Conservation (phyloP, 2,329 filamentous ascomycete species). For the Fusarium nisikadoi region DNA sequence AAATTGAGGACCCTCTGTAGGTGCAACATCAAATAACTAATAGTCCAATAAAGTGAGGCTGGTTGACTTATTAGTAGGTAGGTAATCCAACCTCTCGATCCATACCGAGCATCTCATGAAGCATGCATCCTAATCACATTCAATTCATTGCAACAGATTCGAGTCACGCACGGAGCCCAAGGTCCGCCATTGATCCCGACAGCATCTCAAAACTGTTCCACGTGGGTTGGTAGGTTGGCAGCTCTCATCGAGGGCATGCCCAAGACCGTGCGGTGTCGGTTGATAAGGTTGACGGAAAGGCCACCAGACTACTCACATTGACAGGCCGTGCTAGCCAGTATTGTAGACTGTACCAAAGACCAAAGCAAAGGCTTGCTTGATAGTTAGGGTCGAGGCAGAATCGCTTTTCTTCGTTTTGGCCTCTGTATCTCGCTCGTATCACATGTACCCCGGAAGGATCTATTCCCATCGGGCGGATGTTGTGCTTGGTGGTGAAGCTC, state of each 20-base stretch:
- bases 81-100: neutral
- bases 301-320: neutral
- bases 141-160: neutral
- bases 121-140: neutral
- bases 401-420: neutral
- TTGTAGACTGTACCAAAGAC: neutral
- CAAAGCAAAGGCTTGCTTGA: neutral
- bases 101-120: neutral
- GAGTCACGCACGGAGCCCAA: constrained; percentile 18
- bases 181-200: constrained; percentile 2
- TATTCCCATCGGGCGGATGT: neutral
- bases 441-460: neutral
- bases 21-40: constrained; percentile 1
- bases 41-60: constrained; percentile 12
- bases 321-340: neutral
- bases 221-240: constrained; percentile 18
- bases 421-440: neutral
- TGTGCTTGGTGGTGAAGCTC: neutral
- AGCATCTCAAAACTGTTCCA: constrained; percentile 25
- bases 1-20: constrained; percentile 8
- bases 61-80: neutral
- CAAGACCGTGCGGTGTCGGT: constrained; percentile 28
- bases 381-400: neutral
- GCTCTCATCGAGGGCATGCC: constrained; percentile 26
- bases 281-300: constrained; percentile 16